These are phyloP conservation scores for Coriaria nepalensis DNA, from an alignment of 306 rosid species.

Conservation along the genomic window DNA sequence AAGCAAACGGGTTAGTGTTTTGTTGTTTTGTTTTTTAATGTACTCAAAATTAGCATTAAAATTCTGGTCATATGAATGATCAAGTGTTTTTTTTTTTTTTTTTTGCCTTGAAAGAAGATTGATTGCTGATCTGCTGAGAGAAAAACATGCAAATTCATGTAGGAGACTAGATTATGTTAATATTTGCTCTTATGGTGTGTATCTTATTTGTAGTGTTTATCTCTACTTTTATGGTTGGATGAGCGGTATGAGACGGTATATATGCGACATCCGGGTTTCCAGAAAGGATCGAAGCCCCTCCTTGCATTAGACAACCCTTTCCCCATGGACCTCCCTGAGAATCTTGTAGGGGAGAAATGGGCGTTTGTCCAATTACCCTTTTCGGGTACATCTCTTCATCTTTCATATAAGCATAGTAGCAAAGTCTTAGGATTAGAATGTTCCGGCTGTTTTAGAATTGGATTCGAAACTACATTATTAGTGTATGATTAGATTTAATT, in stretches of 20 bases:
- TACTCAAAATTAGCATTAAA: neutral
- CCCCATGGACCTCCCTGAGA: constrained; percentile 81
- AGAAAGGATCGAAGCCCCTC: constrained; percentile 70
- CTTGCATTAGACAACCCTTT: constrained; percentile 86
- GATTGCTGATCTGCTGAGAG: too few relatives aligned
- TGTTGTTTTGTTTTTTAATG: constrained; percentile 4
- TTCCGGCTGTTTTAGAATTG: too few relatives aligned
- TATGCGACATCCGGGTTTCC: constrained; percentile 84
- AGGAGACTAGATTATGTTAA: constrained; percentile 3
- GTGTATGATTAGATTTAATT: too few relatives aligned
- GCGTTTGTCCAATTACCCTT: constrained; percentile 89
- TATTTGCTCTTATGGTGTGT: constrained; percentile 6
- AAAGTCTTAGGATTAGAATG: too few relatives aligned
- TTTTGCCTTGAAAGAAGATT: too few relatives aligned
- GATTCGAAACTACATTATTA: too few relatives aligned
- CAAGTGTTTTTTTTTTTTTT: too few relatives aligned
- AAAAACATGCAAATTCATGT: neutral
- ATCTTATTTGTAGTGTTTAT: constrained; percentile 43
- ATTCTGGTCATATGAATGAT: too few relatives aligned
- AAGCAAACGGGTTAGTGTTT: constrained; percentile 72
- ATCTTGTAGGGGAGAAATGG: constrained; percentile 87
- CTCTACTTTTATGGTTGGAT: constrained; percentile 74
- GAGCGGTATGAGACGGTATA: constrained; percentile 77
- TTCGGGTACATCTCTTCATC: constrained; percentile 38
- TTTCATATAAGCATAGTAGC: too few relatives aligned